phyloP scores from a whole-genome alignment of 2,329 filamentous ascomycete genomes.

The Zymoseptoria tritici region DNA sequence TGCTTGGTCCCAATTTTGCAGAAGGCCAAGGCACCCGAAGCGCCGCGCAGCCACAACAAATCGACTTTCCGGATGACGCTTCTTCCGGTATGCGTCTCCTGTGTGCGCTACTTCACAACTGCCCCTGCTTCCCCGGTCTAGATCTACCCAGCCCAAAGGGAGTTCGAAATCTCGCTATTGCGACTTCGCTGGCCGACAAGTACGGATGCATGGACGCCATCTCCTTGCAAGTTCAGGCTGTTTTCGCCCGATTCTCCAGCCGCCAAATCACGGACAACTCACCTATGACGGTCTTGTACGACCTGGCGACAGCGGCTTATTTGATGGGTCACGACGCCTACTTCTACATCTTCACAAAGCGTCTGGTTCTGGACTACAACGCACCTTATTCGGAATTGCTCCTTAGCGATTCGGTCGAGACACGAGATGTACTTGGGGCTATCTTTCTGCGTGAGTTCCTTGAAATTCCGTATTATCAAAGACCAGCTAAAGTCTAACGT shows the following conservation, averaged over 20 bases:
- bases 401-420: background rate
- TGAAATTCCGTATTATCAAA: too few species aligned
- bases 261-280: background rate
- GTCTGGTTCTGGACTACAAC: slow-evolving; percentile 1
- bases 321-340: background rate
- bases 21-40: background rate
- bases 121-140: background rate
- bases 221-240: background rate
- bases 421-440: background rate
- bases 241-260: background rate
- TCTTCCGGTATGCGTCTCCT: background rate
- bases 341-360: slow-evolving; percentile 2
- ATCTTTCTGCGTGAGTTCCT: background rate
- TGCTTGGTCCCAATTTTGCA: slow-evolving; percentile 1
- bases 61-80: background rate
- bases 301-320: background rate
- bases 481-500: background rate
- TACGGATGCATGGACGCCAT: background rate
- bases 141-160: background rate
- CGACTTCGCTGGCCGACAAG: background rate
- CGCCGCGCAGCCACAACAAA: background rate
- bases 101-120: background rate
- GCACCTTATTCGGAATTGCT: background rate
- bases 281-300: background rate
- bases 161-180: background rate